Conservation (phyloP, 1,284 basidiomycete species). For the Rhodofomes roseus region DNA sequence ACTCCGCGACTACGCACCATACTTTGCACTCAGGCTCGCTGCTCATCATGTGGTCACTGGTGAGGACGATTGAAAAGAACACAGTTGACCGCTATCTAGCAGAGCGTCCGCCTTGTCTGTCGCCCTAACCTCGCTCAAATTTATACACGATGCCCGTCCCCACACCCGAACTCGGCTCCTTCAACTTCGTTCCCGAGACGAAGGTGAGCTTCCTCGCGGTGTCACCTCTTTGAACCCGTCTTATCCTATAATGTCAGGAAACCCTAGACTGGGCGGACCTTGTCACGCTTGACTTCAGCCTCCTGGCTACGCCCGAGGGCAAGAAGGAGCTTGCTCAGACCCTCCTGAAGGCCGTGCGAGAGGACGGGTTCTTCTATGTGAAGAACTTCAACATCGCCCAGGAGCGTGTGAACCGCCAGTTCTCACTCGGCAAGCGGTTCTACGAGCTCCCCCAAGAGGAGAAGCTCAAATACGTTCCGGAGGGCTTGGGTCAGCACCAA, state of each 20-base stretch:
- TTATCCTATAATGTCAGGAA: conserved; percentile 25
- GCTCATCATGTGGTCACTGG: background rate
- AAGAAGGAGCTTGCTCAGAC: conserved; percentile 39
- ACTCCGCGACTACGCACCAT: background rate
- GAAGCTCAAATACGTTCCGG: conserved; percentile 39
- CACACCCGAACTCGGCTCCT: conserved; percentile 38
- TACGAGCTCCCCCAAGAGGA: conserved; percentile 49
- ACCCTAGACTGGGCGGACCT: conserved; percentile 49
- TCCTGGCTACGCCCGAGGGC: conserved; percentile 39
- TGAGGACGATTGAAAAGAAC: background rate
- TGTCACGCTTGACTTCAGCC: conserved; percentile 46
- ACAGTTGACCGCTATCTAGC: background rate
- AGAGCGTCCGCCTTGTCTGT: background rate
- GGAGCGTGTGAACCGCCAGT: conserved; percentile 34
- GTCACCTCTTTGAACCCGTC: background rate
- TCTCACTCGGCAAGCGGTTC: conserved; percentile 34
- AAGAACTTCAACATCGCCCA: conserved; percentile 37
- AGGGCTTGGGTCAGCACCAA: conserved; percentile 1
- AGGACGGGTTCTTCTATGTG: conserved; percentile 42
- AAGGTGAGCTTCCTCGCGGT: conserved; percentile 31
- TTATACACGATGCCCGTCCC: conserved; percentile 32
- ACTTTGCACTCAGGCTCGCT: background rate
- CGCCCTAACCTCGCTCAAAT: no score
- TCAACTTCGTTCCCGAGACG: conserved; percentile 44
- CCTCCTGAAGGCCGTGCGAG: conserved; percentile 39